Evolutionary conservation across 352 stramenopile species (phyloP), one percentile per base, ranked within the genome.

Genomic region (Phytophthora pisi): DNA sequence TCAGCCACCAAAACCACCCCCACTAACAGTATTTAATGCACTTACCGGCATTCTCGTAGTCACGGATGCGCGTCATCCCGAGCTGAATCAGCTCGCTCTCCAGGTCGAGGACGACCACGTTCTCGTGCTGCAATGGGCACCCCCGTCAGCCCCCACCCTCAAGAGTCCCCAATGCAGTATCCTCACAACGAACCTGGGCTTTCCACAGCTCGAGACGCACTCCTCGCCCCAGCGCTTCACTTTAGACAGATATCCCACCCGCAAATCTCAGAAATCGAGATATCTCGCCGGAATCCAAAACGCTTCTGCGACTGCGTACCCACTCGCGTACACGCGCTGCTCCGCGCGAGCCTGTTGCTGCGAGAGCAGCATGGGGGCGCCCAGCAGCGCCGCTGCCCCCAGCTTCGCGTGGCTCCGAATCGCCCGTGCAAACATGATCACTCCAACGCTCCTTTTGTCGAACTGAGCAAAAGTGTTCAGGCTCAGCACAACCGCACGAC

Each of bases 141-240:
- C 20, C 9, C 6, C 4, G 30, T 70, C 34, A 68, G 40, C 26
- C 28, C 16, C 11, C 26, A 3, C 28, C 9, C 16, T 4, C 2
- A 7, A 18, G 36, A 40, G 11, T 6, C 9, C 1, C 23, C 9
- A 36, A 6, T 16, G 46, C 10, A 40, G 18, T 43, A 55, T 2
- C 23, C 9, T 1, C 8, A 9, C 7, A 5, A 54, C 70, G 4
- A 30, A 93, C 88, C 76, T 94, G 89, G 30, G 88, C 88, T 72
- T 96, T 96, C 88, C 88, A 96, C 51, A 90, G 75, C 70, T 96
- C 88, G 16, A 94, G 76, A 36, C 87, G 87, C 50, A 96, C 82
- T 54, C 86, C 88, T 51, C 86, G 79, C 45, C 88, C 88, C 30
- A 96, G 66, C 8, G 84, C 85, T 67, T 96, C 86, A 5, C 88